Evolutionary conservation across 2,329 filamentous ascomycete species (phyloP), one percentile per base, ranked within the genome.

Genomic region (Pyrenochaeta sp.): DNA sequence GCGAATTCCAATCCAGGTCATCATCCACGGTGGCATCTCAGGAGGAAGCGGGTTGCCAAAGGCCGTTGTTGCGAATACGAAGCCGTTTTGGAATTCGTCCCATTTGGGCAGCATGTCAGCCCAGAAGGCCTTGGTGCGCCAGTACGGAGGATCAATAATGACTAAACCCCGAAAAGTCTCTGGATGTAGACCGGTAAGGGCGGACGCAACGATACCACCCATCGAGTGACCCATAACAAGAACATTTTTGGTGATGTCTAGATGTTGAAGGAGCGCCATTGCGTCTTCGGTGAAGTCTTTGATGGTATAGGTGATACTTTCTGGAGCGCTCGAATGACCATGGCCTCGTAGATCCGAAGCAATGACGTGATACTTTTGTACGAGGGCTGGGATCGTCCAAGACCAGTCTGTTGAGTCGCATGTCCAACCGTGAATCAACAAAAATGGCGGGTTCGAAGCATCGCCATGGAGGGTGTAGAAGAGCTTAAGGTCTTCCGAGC

Each of bases 341-440:
- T 66, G 63, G n/a, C 63, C 61, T 14, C 64, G 56, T 1, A 53
- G 41, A 33, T 65, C 60, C 21, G 58, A 30, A 11, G 47, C 41
- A n/a, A 68, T 56, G 31, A 65, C 45, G 23, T 60, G 43, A 50
- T 57, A 49, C 5, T 37, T 55, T 39, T 56, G 18, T 1, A 41
- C 1, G 17, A 64, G 60, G 21, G 62, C 42, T 2, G 63, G 54
- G 20, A 67, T 64, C 17, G 59, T 58, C 42, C 47, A 63, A 39
- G 45, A 43, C 56, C 57, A 64, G 44, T 67, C 63, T 42, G 56
- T 51, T 1, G 49, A 58, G 42, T 64, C 57, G 41, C 49, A 56
- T 45, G 48, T 49, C 56, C 55, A 63, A 35, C 59, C 63, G 29
- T 66, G 61, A 20, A 66, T 46, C 17, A 68, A 52, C 15, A 68